Conservation (phyloP, 2,329 filamentous ascomycete genomes). For the Lomentospora prolificans region DNA sequence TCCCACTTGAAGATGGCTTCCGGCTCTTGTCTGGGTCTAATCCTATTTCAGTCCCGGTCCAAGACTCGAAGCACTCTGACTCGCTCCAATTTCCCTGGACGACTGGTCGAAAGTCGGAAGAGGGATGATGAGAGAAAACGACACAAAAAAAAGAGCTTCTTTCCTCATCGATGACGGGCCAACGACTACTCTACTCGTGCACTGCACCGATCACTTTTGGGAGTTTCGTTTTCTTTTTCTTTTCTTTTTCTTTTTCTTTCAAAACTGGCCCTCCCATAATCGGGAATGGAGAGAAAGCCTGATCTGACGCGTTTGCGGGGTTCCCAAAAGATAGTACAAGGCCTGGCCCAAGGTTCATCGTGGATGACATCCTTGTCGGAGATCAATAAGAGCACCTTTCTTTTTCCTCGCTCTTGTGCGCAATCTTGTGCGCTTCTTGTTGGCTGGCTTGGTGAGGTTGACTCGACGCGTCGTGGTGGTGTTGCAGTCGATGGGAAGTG, state of each 20-base stretch:
- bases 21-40: no score
- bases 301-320: background rate
- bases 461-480: background rate
- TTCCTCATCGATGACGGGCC: no score
- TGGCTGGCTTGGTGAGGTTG: background rate
- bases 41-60: no score
- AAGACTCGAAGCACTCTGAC: no score
- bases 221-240: background rate
- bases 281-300: background rate
- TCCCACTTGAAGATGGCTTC: no score
- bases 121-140: no score
- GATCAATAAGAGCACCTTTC: background rate
- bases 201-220: no score
- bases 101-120: no score
- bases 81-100: no score
- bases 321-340: background rate
- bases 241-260: background rate
- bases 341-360: background rate
- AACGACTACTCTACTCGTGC: no score
- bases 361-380: background rate
- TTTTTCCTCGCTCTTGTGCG: background rate
- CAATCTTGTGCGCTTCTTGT: background rate
- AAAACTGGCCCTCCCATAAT: background rate
- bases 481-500: background rate
- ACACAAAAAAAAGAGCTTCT: no score